Percentiles rank a stretch among this genome's conserved stretches.
phyloP scores from a whole-genome alignment of 192 early-diverging fungal species.

The Funneliformis geosporum region DNA sequence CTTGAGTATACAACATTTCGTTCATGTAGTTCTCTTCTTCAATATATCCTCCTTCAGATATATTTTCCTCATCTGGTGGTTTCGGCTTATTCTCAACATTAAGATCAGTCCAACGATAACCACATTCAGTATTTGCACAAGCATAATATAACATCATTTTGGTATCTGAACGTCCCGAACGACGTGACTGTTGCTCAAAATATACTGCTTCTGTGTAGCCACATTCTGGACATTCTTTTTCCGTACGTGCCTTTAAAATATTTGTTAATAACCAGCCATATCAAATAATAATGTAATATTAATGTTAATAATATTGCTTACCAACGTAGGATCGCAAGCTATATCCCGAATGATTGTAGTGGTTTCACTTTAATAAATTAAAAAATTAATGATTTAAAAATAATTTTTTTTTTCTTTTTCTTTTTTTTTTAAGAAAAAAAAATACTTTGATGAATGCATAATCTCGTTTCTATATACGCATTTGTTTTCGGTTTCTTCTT shows the following conservation, averaged over 20 bases:
- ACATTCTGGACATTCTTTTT: conserved; percentile 64
- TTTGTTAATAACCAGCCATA: background rate
- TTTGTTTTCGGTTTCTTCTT: conserved; percentile 68
- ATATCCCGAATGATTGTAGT: conserved; percentile 77
- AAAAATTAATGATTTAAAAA: background rate
- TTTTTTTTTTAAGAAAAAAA: background rate
- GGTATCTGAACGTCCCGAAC: conserved; percentile 51
- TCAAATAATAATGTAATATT: background rate
- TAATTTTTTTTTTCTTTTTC: background rate
- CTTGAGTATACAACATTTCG: background rate
- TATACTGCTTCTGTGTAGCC: conserved; percentile 64
- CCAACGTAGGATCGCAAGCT: conserved; percentile 73
- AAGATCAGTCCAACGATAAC: conserved; percentile 65
- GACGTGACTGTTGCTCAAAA: conserved; percentile 67
- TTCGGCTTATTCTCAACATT: background rate
- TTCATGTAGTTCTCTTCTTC: background rate
- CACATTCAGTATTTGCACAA: conserved; percentile 66
- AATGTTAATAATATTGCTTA: conserved; percentile 29
- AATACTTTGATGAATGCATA: conserved; percentile 54
- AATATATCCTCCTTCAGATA: background rate
- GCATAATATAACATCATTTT: conserved; percentile 83
- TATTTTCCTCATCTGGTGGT: background rate
- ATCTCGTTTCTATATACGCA: conserved; percentile 80
- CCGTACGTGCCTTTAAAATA: conserved; percentile 60
- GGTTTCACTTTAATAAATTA: conserved; percentile 52